Conservation (phyloP, 2,329 filamentous ascomycete species). For the Fusarium sp. region DNA sequence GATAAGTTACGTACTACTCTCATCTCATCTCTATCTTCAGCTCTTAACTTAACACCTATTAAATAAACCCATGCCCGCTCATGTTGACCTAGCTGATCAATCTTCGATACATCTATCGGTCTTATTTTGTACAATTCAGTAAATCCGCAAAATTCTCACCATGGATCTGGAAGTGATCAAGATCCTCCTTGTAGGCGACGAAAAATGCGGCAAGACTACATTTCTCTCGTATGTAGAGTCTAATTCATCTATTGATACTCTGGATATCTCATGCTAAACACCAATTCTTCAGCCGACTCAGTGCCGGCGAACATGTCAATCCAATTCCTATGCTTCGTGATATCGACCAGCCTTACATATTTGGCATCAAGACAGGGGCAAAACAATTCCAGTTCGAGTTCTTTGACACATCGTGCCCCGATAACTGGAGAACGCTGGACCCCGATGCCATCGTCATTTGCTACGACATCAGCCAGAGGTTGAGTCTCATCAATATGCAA, state of each 20-base stretch:
- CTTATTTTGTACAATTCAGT: background rate
- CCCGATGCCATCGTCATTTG: slow-evolving; percentile 71
- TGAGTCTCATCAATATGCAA: slow-evolving; percentile 69
- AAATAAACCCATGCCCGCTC: slow-evolving; percentile 20
- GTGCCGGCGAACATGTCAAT: slow-evolving; percentile 56
- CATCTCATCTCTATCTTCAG: slow-evolving; percentile 40
- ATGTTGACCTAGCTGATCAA: background rate
- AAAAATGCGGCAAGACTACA: slow-evolving; percentile 69
- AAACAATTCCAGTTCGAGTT: slow-evolving; percentile 67
- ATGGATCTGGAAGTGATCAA: slow-evolving; percentile 64
- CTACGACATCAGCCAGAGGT: slow-evolving; percentile 70
- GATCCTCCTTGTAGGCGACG: slow-evolving; percentile 70
- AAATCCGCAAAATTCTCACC: background rate
- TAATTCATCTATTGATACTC: slow-evolving; percentile 17
- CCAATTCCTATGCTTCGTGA: slow-evolving; percentile 66
- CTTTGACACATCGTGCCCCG: slow-evolving; percentile 68
- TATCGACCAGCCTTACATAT: slow-evolving; percentile 70
- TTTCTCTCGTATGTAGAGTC: slow-evolving; percentile 67
- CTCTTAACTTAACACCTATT: slow-evolving; percentile 4
- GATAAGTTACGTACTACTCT: slow-evolving; percentile 45
- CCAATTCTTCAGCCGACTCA: slow-evolving; percentile 61
- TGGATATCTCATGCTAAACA: slow-evolving; percentile 18
- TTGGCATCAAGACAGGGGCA: slow-evolving; percentile 61
- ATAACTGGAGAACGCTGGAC: slow-evolving; percentile 68
- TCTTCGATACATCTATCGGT: background rate